These are phyloP conservation scores for Colletotrichum endophyticum DNA, from an alignment of 2,329 filamentous ascomycete species.

Conservation along the genomic window DNA sequence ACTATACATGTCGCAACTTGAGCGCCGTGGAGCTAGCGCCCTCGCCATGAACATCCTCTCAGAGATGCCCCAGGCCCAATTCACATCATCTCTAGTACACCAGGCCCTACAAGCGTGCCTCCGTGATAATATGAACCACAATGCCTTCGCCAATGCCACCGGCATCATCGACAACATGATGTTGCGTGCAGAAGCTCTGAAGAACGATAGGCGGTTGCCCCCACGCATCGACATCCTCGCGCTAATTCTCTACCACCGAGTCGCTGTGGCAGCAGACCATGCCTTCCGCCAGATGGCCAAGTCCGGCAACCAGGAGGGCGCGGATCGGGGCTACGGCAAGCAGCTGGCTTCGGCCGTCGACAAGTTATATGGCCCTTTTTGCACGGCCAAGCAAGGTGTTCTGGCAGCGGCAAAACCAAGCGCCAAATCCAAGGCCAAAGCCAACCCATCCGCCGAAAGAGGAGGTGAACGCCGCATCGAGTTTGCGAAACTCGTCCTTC, in stretches of 20 bases:
- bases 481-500: conserved; percentile 43
- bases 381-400: conserved; percentile 39
- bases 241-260: conserved; percentile 61
- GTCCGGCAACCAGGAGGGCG: conserved; percentile 33
- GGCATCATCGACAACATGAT: conserved; percentile 70
- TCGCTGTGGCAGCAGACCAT: conserved; percentile 54
- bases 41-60: conserved; percentile 65
- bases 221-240: conserved; percentile 49
- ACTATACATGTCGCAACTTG: conserved; percentile 60
- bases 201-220: background rate
- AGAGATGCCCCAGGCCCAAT: conserved; percentile 50
- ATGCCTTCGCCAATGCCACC: conserved; percentile 69
- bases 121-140: conserved; percentile 77
- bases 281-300: conserved; percentile 37
- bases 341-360: conserved; percentile 57
- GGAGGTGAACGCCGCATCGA: conserved; percentile 30
- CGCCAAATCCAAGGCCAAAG: background rate
- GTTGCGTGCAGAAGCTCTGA: background rate
- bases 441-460: background rate
- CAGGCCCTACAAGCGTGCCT: conserved; percentile 77
- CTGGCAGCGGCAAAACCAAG: conserved; percentile 23
- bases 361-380: conserved; percentile 56
- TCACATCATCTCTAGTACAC: conserved; percentile 63
- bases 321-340: conserved; percentile 49
- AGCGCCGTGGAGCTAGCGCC: conserved; percentile 68